These are phyloP conservation scores for Chalciporus sp. DNA, from an alignment of 1,284 basidiomycete species.

Conservation along the genomic window DNA sequence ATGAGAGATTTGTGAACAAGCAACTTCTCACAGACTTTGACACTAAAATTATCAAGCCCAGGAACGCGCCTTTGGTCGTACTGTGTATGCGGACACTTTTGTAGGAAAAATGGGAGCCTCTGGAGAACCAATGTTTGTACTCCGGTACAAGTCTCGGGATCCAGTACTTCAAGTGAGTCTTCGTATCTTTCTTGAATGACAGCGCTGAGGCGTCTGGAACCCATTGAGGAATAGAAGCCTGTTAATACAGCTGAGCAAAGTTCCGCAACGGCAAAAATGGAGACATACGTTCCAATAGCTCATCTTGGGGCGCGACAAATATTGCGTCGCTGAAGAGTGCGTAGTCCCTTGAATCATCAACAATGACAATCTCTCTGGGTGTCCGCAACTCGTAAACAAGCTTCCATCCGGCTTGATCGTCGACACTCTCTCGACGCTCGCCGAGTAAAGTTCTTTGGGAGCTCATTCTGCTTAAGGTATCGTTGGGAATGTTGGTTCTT, in stretches of 20 bases:
- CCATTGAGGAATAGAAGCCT: slow-evolving; percentile 68
- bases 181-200: slow-evolving; percentile 77
- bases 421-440: background rate
- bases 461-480: background rate
- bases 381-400: background rate
- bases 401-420: background rate
- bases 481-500: background rate
- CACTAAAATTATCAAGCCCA: background rate
- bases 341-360: background rate
- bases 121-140: slow-evolving; percentile 73
- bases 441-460: background rate
- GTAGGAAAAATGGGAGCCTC: slow-evolving; percentile 88
- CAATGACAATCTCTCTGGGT: background rate
- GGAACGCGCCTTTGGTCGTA: slow-evolving; percentile 56
- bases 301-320: slow-evolving; percentile 61
- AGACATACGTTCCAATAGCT: slow-evolving; percentile 67
- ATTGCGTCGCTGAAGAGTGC: background rate
- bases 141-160: slow-evolving; percentile 48
- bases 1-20: background rate
- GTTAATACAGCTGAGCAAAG: background rate
- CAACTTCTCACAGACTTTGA: background rate
- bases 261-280: background rate
- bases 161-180: slow-evolving; percentile 50
- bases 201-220: slow-evolving; percentile 68
- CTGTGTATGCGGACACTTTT: slow-evolving; percentile 79